Evolutionary conservation across 257 asterid genomes (phyloP), one percentile per base, ranked within the genome.

Genomic region (Galeopsis tetrahit): DNA sequence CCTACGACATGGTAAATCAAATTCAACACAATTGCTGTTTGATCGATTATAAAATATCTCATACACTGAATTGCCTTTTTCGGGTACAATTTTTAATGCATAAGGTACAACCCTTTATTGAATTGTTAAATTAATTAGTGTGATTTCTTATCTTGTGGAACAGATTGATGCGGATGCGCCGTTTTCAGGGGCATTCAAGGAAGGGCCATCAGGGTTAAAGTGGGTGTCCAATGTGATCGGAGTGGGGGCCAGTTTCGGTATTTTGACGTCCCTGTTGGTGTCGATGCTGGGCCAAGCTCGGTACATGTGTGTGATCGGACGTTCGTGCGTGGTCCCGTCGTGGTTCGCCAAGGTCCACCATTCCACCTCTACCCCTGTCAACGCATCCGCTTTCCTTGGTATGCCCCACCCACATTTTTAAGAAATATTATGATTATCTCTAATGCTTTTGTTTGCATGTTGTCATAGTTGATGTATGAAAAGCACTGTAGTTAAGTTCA

Each of bases 221-320:
- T 95, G 99, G 99, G 98, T 86, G 36, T 91, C 99, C 39, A 92
- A 95, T 49, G 94, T 83, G 81, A 90, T 92, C 68, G 98, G 98
- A 0, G 92, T 82, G 66, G 99, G 99, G 75, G 99, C 99, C n/a
- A 88, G 98, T 79, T 88, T 92, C 64, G 99, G 99, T 53, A 90
- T 92, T 15, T 75, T 95, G 68, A 92, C 99, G 80, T 95, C 99
- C 15, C 68, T 95, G 73, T 82, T 92, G 82, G 99, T 95, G 75
- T 79, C 99, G 36, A 95, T 95, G 99, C 68, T 95, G 82, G 99
- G 99, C 2, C 99, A 95, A 66, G 96, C 99, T 2, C 90, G 99
- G 35, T 95, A 95, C 86, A 88, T 92, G 98, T 95, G 98, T 52
- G 98, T 95, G 74, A 95, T 95, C 83, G 98, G 99, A 39, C 86